Percentiles rank a stretch among this genome's conserved stretches.
phyloP scores from a whole-genome alignment of 2,329 filamentous ascomycete genomes.

The Alternaria angustiovoidea region DNA sequence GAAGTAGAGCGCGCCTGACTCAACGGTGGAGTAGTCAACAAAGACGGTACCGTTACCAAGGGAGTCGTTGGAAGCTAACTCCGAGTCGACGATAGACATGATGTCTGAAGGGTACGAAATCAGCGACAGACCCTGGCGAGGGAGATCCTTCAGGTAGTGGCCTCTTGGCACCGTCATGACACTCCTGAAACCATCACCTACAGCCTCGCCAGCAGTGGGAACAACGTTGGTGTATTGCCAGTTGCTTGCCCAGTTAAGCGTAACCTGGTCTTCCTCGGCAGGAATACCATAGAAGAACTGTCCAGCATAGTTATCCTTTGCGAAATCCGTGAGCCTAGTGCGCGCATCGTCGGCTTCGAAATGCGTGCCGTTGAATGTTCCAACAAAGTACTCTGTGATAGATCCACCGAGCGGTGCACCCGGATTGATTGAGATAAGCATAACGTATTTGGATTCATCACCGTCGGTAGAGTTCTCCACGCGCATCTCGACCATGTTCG shows the following conservation, averaged over 20 bases:
- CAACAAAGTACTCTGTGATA: conserved; percentile 64
- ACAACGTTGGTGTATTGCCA: conserved; percentile 66
- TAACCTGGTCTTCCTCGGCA: conserved; percentile 55
- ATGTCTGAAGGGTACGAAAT: conserved; percentile 61
- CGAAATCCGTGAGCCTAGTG: conserved; percentile 57
- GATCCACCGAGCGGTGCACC: conserved; percentile 66
- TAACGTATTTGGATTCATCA: conserved; percentile 52
- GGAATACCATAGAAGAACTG: conserved; percentile 61
- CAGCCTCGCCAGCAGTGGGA: conserved; percentile 61
- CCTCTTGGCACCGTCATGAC: conserved; percentile 62
- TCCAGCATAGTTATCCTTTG: conserved; percentile 64
- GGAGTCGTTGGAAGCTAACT: conserved; percentile 54
- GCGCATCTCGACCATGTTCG: conserved; percentile 67
- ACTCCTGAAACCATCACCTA: conserved; percentile 57
- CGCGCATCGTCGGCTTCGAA: conserved; percentile 58
- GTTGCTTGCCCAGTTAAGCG: conserved; percentile 66
- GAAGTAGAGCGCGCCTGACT: conserved; percentile 63
- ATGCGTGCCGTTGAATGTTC: conserved; percentile 70
- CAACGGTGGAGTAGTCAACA: conserved; percentile 61
- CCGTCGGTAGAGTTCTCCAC: conserved; percentile 45
- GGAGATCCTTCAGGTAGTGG: conserved; percentile 61
- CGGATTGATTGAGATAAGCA: conserved; percentile 65
- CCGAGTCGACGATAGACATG: conserved; percentile 55
- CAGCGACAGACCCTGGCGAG: conserved; percentile 62
- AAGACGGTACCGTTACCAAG: conserved; percentile 60